phyloP scores from a whole-genome alignment of 164 flowering plant species.

The Liriodendron chinense region DNA sequence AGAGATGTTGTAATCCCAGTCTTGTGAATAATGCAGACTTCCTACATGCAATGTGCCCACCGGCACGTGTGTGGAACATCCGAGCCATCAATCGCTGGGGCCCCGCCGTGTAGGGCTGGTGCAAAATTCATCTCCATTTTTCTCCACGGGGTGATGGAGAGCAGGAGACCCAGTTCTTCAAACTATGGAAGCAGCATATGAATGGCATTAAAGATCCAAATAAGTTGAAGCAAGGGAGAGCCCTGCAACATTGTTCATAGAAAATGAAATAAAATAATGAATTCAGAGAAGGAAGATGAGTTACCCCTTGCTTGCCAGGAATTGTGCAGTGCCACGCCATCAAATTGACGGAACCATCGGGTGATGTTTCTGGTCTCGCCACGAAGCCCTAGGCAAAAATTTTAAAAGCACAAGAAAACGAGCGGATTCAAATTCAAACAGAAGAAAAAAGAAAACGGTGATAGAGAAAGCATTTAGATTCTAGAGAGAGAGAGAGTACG shows the following conservation, averaged over 20 bases:
- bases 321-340: slow-evolving; percentile 84
- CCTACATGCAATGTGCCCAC: no score
- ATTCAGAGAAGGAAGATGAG: slow-evolving; percentile 5
- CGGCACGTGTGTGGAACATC: no score
- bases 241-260: not conserved
- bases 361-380: slow-evolving; percentile 70
- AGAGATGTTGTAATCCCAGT: no score
- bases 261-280: not conserved
- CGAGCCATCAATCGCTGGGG: no score
- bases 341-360: slow-evolving; percentile 73
- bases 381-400: slow-evolving; percentile 60
- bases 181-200: no score
- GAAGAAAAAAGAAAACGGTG: not conserved
- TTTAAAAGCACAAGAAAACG: not conserved
- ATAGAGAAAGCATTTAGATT: not conserved
- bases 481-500: slow-evolving; percentile 13
- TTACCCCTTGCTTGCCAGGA: slow-evolving; percentile 74
- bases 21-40: no score
- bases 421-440: not conserved
- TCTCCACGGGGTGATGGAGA: no score
- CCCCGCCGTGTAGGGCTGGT: no score
- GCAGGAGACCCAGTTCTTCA: no score
- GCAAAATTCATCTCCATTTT: no score
- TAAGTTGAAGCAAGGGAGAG: no score
- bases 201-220: no score